Percentiles rank a stretch among this genome's conserved stretches.
phyloP scores from a whole-genome alignment of 129 eudicot genomes.

The Flaveria robusta region DNA sequence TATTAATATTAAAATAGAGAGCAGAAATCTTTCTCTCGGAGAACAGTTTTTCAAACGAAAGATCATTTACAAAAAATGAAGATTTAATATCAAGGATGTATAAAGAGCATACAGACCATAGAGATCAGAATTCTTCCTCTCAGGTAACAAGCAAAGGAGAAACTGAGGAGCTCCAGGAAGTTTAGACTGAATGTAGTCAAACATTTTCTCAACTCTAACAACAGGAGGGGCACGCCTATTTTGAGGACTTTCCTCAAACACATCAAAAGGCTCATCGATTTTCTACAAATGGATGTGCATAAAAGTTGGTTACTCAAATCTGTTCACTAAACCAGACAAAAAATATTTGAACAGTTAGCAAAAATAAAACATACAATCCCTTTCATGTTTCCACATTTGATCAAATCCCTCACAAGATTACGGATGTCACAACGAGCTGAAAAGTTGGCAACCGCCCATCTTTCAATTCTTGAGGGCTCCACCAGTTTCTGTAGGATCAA shows the following conservation, averaged over 20 bases:
- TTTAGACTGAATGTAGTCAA: constrained; percentile 54
- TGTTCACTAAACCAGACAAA: background rate
- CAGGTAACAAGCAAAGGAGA: constrained; percentile 73
- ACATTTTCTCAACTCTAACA: constrained; percentile 85
- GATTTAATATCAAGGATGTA: background rate
- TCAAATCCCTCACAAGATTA: constrained; percentile 47
- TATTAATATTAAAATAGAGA: background rate
- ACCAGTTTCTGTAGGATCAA: constrained; percentile 51
- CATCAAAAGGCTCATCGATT: constrained; percentile 61
- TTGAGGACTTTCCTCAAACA: constrained; percentile 73
- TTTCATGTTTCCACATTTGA: constrained; percentile 56
- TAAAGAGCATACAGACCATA: constrained; percentile 48
- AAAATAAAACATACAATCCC: constrained; percentile 63
- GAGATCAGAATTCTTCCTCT: constrained; percentile 70
- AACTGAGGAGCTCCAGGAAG: constrained; percentile 81
- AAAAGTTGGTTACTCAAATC: background rate
- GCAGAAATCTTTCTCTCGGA: too few species aligned
- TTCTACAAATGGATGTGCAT: constrained; percentile 12
- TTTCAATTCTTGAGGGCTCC: constrained; percentile 60
- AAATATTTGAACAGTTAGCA: too few species aligned
- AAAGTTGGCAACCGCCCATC: constrained; percentile 83
- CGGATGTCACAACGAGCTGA: constrained; percentile 73
- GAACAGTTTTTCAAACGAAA: too few species aligned
- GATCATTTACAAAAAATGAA: too few species aligned
- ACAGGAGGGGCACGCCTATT: constrained; percentile 75